phyloP scores from a whole-genome alignment of 768 basidiomycete species.

The Piloderma croceum region DNA sequence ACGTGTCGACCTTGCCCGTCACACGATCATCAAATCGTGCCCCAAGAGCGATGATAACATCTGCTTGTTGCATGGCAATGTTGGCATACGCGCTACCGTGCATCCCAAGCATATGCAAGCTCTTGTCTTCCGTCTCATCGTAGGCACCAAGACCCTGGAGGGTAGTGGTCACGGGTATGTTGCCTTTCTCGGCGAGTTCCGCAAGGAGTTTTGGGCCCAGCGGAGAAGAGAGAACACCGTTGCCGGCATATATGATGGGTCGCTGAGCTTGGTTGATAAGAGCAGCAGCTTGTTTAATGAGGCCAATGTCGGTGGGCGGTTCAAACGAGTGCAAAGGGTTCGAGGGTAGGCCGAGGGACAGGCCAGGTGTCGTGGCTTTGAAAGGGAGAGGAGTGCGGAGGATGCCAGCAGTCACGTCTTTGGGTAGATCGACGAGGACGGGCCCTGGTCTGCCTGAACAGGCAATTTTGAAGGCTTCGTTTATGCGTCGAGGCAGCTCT shows the following conservation, averaged over 20 bases:
- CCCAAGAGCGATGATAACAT: constrained; percentile 96
- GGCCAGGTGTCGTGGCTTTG: constrained; percentile 81
- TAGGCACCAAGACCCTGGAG: constrained; percentile 93
- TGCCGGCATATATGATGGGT: constrained; percentile 90
- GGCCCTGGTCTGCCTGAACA: constrained; percentile 96
- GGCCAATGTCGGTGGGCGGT: constrained; percentile 53
- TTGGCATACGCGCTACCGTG: constrained; percentile 98
- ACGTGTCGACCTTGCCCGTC: constrained; percentile 82
- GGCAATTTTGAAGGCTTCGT: constrained; percentile 99
- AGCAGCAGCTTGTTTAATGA: constrained; percentile 78
- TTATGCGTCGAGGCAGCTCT: constrained; percentile 91
- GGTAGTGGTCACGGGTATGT: constrained; percentile 96
- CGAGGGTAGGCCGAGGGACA: constrained; percentile 62
- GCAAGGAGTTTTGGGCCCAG: constrained; percentile 78
- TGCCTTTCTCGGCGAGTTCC: constrained; percentile 73
- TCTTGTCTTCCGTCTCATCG: constrained; percentile 82
- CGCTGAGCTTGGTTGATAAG: constrained; percentile 90
- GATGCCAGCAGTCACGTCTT: constrained; percentile 93
- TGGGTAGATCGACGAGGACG: constrained; percentile 97
- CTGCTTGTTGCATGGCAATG: constrained; percentile 94
- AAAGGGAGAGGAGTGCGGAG: constrained; percentile 79
- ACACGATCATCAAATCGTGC: constrained; percentile 98
- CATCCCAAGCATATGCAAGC: constrained; percentile 98
- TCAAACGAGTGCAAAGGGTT: constrained; percentile 62
- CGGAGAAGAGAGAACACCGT: constrained; percentile 79